Percentiles rank a stretch among this genome's conserved stretches.
Evolutionary conservation across 2,329 filamentous ascomycete genomes (phyloP).

Genomic region (Diplodia mutila): DNA sequence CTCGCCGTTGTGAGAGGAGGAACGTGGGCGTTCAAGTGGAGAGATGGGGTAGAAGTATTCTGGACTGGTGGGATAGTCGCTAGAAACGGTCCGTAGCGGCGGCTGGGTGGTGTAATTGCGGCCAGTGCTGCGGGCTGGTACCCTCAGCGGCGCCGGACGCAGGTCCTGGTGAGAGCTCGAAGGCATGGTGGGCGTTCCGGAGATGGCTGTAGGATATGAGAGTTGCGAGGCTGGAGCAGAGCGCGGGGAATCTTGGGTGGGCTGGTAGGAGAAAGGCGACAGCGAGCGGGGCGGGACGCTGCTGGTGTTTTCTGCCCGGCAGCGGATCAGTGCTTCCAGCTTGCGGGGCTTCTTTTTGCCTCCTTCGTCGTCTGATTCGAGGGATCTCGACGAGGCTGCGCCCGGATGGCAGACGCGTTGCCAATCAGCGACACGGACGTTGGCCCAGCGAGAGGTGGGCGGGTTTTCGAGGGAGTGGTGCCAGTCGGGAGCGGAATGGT

Average conservation of each 20-base stretch:
- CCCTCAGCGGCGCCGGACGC: conserved; percentile 16
- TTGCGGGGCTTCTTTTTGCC: not conserved
- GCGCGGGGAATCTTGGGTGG: not conserved
- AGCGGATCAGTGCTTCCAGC: conserved; percentile 11
- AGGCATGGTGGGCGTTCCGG: conserved; percentile 3
- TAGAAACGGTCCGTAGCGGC: not conserved
- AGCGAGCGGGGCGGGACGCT: not conserved
- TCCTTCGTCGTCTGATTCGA: not conserved
- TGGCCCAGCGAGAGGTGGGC: conserved; percentile 13
- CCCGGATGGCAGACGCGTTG: not conserved
- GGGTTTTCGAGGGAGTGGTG: conserved; percentile 1
- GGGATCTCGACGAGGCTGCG: not conserved
- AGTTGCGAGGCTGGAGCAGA: conserved; percentile 18
- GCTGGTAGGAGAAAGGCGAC: not conserved
- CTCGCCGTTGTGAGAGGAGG: conserved; percentile 13
- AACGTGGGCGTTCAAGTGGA: conserved; percentile 10
- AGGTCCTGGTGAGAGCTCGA: not conserved
- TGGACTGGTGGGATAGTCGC: conserved; percentile 7
- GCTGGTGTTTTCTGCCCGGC: not conserved
- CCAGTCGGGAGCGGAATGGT: not conserved
- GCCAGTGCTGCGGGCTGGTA: not conserved
- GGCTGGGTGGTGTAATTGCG: conserved; percentile 7
- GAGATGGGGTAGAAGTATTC: conserved; percentile 18
- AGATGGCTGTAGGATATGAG: conserved; percentile 2
- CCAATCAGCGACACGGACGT: conserved; percentile 14